These are phyloP conservation scores for Jaenimonas drosophilae DNA, from an alignment of 208 protist genomes.

Conservation along the genomic window DNA sequence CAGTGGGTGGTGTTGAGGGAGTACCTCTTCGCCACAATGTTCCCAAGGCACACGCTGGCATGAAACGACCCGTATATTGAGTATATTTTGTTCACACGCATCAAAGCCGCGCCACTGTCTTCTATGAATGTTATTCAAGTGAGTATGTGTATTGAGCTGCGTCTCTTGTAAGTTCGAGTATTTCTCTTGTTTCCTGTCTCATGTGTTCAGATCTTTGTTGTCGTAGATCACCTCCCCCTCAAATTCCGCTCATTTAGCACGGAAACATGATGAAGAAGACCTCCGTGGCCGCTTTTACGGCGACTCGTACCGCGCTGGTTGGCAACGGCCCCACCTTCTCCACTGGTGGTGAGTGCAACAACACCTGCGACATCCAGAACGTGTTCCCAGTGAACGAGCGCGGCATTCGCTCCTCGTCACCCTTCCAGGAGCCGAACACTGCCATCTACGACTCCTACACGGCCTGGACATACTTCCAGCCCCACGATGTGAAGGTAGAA, in stretches of 20 bases:
- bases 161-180: not conserved
- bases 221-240: no score
- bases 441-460: conserved; percentile 86
- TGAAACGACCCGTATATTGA: no score
- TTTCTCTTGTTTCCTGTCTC: conserved; percentile 3
- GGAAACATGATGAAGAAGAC: conserved; percentile 69
- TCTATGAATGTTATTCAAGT: conserved; percentile 3
- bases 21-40: no score
- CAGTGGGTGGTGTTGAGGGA: conserved; percentile 9
- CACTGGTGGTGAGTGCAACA: conserved; percentile 80
- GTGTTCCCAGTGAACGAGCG: conserved; percentile 75
- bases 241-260: no score
- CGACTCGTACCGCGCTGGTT: conserved; percentile 62
- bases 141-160: not conserved
- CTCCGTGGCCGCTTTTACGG: conserved; percentile 42
- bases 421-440: conserved; percentile 85
- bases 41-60: not conserved
- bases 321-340: conserved; percentile 84
- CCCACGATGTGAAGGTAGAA: conserved; percentile 77
- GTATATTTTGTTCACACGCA: conserved; percentile 1
- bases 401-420: conserved; percentile 80
- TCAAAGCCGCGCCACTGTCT: no score
- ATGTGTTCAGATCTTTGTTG: conserved; percentile 2
- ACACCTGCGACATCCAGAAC: conserved; percentile 74
- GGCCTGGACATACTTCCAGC: conserved; percentile 89